These are phyloP conservation scores for Zygosaccharomyces siamensis DNA, from an alignment of 805 yeast genomes.

Conservation along the genomic window DNA sequence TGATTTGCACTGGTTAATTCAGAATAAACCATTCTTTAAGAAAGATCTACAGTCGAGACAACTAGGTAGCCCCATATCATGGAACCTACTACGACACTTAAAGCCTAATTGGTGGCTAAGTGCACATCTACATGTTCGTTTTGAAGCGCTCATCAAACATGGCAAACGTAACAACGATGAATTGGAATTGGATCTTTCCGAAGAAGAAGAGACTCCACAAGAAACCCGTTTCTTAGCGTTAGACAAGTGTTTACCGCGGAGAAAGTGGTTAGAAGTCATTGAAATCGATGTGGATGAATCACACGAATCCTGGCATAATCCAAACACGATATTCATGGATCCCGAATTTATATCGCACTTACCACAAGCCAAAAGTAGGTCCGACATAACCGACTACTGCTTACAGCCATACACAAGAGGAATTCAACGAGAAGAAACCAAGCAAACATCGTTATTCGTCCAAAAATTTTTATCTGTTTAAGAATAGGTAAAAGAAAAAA, in stretches of 20 bases:
- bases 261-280: slow-evolving; percentile 53
- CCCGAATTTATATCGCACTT: slow-evolving; percentile 34
- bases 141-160: slow-evolving; percentile 51
- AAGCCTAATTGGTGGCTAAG: slow-evolving; percentile 78
- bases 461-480: slow-evolving; percentile 8
- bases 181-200: slow-evolving; percentile 32
- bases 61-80: slow-evolving; percentile 70
- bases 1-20: slow-evolving; percentile 44
- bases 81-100: slow-evolving; percentile 47
- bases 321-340: slow-evolving; percentile 33
- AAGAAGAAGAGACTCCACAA: slow-evolving; percentile 11
- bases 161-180: slow-evolving; percentile 33
- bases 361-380: slow-evolving; percentile 5
- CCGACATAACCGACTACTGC: slow-evolving; percentile 5
- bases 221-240: slow-evolving; percentile 63
- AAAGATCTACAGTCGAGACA: slow-evolving; percentile 53
- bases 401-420: slow-evolving; percentile 18
- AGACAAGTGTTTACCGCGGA: slow-evolving; percentile 73
- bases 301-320: slow-evolving; percentile 20
- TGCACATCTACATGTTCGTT: slow-evolving; percentile 82
- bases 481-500: not conserved
- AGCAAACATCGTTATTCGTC: slow-evolving; percentile 19
- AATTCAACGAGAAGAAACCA: slow-evolving; percentile 19
- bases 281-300: slow-evolving; percentile 38
- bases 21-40: slow-evolving; percentile 60